Evolutionary conservation across 768 basidiomycete genomes (phyloP), one percentile per base, ranked within the genome.

Genomic region (Wakefieldia striispora): DNA sequence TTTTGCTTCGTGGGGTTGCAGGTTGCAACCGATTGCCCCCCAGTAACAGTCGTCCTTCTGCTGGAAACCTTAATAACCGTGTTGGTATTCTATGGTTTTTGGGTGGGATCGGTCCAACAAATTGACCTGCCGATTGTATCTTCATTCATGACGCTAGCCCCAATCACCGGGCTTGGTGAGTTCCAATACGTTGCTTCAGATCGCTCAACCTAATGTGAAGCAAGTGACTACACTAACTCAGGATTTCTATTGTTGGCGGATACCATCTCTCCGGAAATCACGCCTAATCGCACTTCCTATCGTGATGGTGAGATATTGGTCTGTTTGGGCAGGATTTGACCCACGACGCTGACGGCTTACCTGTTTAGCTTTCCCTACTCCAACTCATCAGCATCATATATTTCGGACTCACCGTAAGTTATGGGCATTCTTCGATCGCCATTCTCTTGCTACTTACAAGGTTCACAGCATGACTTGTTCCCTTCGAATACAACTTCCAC

Each of bases 231-330:
- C 47, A 10, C 6, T 56, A 19, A 53, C 52, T 2, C 63, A 65
- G 7, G 44, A 57, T 6, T 63, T 63, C 26, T 57, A 44, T 45
- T 63, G 57, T 36, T 65, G 62, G 63, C 40, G 54, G 45, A 57
- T 65, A 50, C 40, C 46, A 19, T 38, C 23, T 10, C 43, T 63
- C 17, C 24, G 29, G 6, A 43, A 11, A 33, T 54, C 20, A 1
- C 16, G 7, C 24, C 6, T 47, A 23, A 10, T 63, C 0, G 10
- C 23, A 10, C 1, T 50, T 44, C 37, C 34, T 1, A 57, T 63
- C 7, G 57, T 57, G 52, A 50, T 43, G 61, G 63, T 63, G 29
- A 29, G 6, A 31, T 20, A 16, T 16, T n/a, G 16, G 24, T 40
- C n/a, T 9, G 6, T 10, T 39, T 12, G 33, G 23, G 27, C 5